phyloP scores from a whole-genome alignment of 23 red algal species.

The Gracilaria caudata region DNA sequence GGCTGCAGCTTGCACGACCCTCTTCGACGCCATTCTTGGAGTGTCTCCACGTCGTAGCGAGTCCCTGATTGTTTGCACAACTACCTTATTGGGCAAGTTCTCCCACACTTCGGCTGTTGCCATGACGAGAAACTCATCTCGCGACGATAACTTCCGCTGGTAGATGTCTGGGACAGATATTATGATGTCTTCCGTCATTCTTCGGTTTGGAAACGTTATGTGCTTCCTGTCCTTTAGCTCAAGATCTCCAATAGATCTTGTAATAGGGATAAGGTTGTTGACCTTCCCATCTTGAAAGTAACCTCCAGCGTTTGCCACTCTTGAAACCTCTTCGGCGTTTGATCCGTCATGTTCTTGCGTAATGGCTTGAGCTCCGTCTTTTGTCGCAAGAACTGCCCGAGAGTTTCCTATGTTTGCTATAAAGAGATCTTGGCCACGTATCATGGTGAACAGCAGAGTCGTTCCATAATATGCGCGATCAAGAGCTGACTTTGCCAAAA shows the following conservation, averaged over 20 bases:
- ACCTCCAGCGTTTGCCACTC: constrained; percentile 51
- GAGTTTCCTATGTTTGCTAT: constrained; percentile 68
- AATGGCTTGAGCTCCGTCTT: constrained; percentile 52
- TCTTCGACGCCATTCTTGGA: constrained; percentile 28
- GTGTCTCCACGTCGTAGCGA: constrained; percentile 39
- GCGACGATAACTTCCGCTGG: constrained; percentile 13
- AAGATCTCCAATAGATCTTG: constrained; percentile 80
- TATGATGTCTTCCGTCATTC: constrained; percentile 75
- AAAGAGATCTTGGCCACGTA: constrained; percentile 33
- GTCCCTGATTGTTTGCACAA: constrained; percentile 42
- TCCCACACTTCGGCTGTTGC: constrained; percentile 84
- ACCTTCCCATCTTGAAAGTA: constrained; percentile 72
- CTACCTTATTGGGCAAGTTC: constrained; percentile 55
- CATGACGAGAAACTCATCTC: constrained; percentile 80
- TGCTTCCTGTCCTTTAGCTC: constrained; percentile 87
- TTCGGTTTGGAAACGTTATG: constrained; percentile 68
- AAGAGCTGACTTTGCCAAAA: constrained; percentile 64
- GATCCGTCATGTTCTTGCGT: constrained; percentile 70
- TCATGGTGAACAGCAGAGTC: constrained; percentile 54
- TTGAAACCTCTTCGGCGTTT: constrained; percentile 55
- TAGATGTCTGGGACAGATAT: constrained; percentile 77
- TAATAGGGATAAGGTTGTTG: constrained; percentile 75
- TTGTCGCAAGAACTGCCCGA: constrained; percentile 54
- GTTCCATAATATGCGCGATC: constrained; percentile 69
- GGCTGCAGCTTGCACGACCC: constrained; percentile 51